Evolutionary conservation across 306 rosid genomes (phyloP), one percentile per base, ranked within the genome.

Genomic region (Corylus heterophylla): DNA sequence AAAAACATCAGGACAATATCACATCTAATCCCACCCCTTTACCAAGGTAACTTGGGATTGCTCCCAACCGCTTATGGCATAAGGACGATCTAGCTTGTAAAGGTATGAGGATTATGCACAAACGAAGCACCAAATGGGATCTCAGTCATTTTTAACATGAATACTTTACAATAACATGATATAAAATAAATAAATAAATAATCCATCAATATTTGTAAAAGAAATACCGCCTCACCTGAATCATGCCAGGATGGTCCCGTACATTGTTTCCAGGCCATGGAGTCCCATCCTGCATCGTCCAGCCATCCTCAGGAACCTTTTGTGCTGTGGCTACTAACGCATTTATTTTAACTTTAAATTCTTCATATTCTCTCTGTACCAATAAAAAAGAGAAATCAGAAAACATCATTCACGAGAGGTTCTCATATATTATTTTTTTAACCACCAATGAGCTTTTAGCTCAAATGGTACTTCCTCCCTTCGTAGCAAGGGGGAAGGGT

Each of bases 271-370:
- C 98, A 13, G 97, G 99, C 99, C 99, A 95, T 5, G 96, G 98
- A 79, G 97, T 90, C 62, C 99, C 99, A 77, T 95, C 99, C 76
- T 93, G 97, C 99, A 95, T 95, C 74, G 99, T 95, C 99, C 99
- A 95, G 71, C 99, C 99, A 58, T 95, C 99, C 82, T 95, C 99
- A 0, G 98, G 98, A 86, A 93, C 97, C 79, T 93, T 95, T 71
- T 86, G 96, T 47, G 99, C 92, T n/a, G 91, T 91, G 52, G 95
- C 91, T 69, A 95, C 99, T 84, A 95, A 80, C 37, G 92, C 86
- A 87, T 95, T 95, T 77, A 95, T 86, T 72, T 90, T 85, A 77
- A 95, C 97, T 82, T 95, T 95, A 84, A 95, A 95, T 75, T 95
- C 97, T 89, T 93, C 98, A 61, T 95, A 95, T 9, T 93, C 99